Percentiles rank a stretch among this genome's conserved stretches.
These are phyloP conservation scores for Knoxdaviesia capensis DNA, from an alignment of 2,329 filamentous ascomycete genomes.

Conservation along the genomic window DNA sequence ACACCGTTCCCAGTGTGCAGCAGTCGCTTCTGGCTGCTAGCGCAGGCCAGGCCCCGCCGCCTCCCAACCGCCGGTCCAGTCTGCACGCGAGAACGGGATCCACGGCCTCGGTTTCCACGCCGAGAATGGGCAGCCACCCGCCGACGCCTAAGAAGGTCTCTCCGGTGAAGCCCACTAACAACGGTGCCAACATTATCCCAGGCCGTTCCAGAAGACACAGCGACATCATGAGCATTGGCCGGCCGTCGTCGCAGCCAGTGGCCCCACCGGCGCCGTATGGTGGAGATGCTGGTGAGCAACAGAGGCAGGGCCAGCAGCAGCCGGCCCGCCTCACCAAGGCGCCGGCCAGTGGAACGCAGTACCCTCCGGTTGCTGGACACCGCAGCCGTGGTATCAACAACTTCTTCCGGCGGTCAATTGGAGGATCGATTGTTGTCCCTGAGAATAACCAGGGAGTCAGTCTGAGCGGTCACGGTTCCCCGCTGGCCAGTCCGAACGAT, in stretches of 20 bases:
- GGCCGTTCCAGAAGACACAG: slow-evolving; percentile 2
- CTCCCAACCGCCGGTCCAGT: slow-evolving; percentile 32
- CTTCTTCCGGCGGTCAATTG: slow-evolving; percentile 29
- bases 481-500: slow-evolving; percentile 3
- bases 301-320: slow-evolving; percentile 2
- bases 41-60: slow-evolving; percentile 20
- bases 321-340: not conserved
- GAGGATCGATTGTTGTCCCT: slow-evolving; percentile 10
- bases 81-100: slow-evolving; percentile 25
- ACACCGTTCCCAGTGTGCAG: slow-evolving; percentile 9
- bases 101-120: slow-evolving; percentile 1
- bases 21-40: slow-evolving; percentile 15
- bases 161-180: not conserved
- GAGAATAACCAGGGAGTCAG: slow-evolving; percentile 6
- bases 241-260: slow-evolving; percentile 2
- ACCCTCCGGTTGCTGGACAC: slow-evolving; percentile 3
- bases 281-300: not conserved
- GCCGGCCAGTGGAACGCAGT: too few species aligned
- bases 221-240: slow-evolving; percentile 1
- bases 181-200: slow-evolving; percentile 1
- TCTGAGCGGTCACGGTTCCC: slow-evolving; percentile 3
- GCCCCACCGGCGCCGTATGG: not conserved
- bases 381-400: slow-evolving; percentile 21
- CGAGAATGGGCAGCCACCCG: not conserved
- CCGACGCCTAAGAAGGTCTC: not conserved